Evolutionary conservation across 2,329 filamentous ascomycete genomes (phyloP), one percentile per base, ranked within the genome.

Genomic region (Paradendryphiella salina): DNA sequence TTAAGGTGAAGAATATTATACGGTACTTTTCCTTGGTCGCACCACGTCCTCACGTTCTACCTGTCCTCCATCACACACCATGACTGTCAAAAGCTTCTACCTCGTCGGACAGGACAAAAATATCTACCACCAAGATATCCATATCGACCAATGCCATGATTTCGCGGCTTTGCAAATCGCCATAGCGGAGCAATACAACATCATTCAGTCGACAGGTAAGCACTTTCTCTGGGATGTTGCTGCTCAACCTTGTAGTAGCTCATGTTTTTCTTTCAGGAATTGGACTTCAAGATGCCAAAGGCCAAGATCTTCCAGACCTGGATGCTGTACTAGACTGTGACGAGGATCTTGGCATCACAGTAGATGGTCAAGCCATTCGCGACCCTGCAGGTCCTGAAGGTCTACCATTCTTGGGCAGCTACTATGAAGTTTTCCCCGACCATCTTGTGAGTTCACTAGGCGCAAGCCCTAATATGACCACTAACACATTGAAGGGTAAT

Each of bases 1-100:
- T 31, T 20, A 28, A 11, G 26, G 43, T 15, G 32, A 23, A 35
- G 29, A 34, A 32, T 35, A 40, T 35, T 32, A 36, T 51, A 20
- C 14, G 17, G 28, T 20, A n/a, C 21, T 43, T 18, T 18, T 14
- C 35, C 36, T 31, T 33, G 15, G 33, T 33, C 26, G 43, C 14
- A 15, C 28, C 42, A 10, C 33, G 46, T 17, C 23, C 15, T 11
- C 46, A 45, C 5, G 33, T 37, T 39, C 35, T 9, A 9, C 17
- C n/a, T 9, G 17, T 23, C 18, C 15, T 2, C 7, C 11, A 20
- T 8, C 18, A 10, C 5, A 10, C 49, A 56, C 1, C 13, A 58
- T 58, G 56, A 56, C 56, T 20, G 50, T 56, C 53, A 58, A 58
- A 51, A 34, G 52, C 36, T 58, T 58, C 18, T 54, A 58, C 40